Evolutionary conservation across 1,139 yeast species (phyloP).

Genomic region (Pichia sp.): DNA sequence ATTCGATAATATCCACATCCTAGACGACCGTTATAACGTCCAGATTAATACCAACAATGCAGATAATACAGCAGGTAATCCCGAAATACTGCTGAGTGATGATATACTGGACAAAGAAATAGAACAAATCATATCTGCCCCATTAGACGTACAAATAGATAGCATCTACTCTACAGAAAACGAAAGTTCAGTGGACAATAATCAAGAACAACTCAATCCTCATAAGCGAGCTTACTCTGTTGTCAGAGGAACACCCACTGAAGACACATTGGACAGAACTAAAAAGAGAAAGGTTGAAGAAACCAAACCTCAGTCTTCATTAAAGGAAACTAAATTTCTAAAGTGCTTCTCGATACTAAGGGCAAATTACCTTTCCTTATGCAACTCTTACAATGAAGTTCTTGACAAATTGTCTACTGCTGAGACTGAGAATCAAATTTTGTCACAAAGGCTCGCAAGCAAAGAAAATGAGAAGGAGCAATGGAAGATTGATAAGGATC

Average conservation of each 20-base stretch:
- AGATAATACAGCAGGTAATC: not conserved
- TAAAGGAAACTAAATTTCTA: conserved; percentile 17
- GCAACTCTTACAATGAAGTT: conserved; percentile 23
- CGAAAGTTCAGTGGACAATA: not conserved
- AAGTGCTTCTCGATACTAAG: conserved; percentile 25
- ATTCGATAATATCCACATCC: not conserved
- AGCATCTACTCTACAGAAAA: not conserved
- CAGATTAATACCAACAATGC: not conserved
- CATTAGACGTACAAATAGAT: not conserved
- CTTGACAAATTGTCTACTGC: conserved; percentile 18
- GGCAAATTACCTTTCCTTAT: conserved; percentile 24
- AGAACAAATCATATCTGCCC: conserved; percentile 13
- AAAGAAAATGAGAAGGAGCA: conserved; percentile 10
- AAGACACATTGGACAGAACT: not conserved
- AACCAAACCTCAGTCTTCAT: not conserved
- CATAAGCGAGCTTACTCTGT: not conserved
- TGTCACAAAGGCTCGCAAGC: not conserved
- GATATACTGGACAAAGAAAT: conserved; percentile 14
- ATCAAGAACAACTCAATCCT: not conserved
- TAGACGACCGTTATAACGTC: not conserved
- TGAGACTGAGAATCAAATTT: conserved; percentile 16
- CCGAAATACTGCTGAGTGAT: conserved; percentile 8
- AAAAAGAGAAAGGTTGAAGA: not conserved
- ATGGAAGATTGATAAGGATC: conserved; percentile 19
- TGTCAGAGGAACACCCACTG: not conserved